These are phyloP conservation scores for Halenospora varia DNA, from an alignment of 495 filamentous ascomycete species.

Conservation along the genomic window DNA sequence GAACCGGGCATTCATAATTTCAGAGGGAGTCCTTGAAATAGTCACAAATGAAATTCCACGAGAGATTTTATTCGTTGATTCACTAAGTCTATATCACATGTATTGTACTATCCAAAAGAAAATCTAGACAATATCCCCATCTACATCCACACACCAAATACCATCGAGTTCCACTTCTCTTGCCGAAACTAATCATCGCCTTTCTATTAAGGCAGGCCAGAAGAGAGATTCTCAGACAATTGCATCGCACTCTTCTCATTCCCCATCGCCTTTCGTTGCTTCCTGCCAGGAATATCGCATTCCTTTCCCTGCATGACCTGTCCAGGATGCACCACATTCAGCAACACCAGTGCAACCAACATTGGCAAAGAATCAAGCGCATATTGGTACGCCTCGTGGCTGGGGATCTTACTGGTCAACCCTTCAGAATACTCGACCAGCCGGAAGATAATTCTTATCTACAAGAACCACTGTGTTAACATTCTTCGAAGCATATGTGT, in stretches of 20 bases:
- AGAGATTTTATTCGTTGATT: too few relatives aligned
- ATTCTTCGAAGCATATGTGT: not conserved
- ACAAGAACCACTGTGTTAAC: too few relatives aligned
- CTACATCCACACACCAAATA: too few relatives aligned
- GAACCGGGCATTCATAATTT: too few relatives aligned
- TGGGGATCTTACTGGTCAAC: conserved; percentile 36
- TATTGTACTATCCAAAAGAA: too few relatives aligned
- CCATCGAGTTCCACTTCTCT: too few relatives aligned
- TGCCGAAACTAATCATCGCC: not conserved
- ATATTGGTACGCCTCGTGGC: conserved; percentile 47
- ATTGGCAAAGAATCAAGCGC: conserved; percentile 48
- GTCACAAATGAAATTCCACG: too few relatives aligned
- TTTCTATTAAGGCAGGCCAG: not conserved
- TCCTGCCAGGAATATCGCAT: conserved; percentile 22
- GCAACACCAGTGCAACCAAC: conserved; percentile 41
- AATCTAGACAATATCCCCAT: too few relatives aligned
- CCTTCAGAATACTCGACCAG: conserved; percentile 48
- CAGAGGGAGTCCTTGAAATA: too few relatives aligned
- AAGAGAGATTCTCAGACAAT: not conserved
- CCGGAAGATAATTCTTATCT: conserved; percentile 53
- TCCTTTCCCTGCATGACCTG: conserved; percentile 36
- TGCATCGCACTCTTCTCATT: conserved; percentile 1
- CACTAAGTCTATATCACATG: too few relatives aligned
- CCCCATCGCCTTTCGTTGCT: conserved; percentile 10
- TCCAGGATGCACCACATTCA: conserved; percentile 51